Evolutionary conservation across 139 green algal genomes (phyloP).

Genomic region (Chlorella vulgaris): DNA sequence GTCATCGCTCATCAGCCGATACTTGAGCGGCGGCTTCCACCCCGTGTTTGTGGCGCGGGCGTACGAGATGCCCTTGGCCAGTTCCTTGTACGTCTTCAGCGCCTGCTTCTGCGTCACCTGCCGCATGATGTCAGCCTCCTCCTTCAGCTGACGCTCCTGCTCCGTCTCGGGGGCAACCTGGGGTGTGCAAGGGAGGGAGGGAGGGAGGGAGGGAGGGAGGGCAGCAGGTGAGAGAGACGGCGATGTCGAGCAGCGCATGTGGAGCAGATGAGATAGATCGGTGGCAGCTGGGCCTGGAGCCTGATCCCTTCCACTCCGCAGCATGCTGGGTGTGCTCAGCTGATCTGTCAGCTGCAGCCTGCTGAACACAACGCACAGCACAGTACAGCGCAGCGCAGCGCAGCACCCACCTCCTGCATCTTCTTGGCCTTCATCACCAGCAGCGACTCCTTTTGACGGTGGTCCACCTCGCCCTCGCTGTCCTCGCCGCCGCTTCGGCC

Average conservation of each 20-base stretch:
- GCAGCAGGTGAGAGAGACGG: neutral
- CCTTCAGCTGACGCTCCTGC: constrained; percentile 64
- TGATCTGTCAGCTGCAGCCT: no score
- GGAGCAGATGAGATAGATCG: no score
- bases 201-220: neutral
- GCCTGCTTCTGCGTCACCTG: constrained; percentile 87
- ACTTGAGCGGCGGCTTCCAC: constrained; percentile 89
- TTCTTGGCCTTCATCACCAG: constrained; percentile 65
- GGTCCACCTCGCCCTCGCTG: constrained; percentile 14
- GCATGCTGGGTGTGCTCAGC: no score
- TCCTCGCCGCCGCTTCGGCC: constrained; percentile 14
- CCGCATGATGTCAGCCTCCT: constrained; percentile 93
- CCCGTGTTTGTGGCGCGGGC: constrained; percentile 79
- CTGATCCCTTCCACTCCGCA: no score
- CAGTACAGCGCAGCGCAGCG: neutral
- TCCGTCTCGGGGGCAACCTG: constrained; percentile 63
- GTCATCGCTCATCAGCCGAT: constrained; percentile 70
- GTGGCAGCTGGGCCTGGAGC: no score
- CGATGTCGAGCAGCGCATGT: no score
- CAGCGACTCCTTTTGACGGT: constrained; percentile 71
- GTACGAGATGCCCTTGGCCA: constrained; percentile 87
- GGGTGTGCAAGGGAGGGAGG: neutral
- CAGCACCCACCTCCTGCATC: constrained; percentile 48
- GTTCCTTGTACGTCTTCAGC: constrained; percentile 92
- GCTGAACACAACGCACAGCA: no score